Evolutionary conservation across 306 rosid species (phyloP), one percentile per base, ranked within the genome.

Genomic region (Vigna radiata): DNA sequence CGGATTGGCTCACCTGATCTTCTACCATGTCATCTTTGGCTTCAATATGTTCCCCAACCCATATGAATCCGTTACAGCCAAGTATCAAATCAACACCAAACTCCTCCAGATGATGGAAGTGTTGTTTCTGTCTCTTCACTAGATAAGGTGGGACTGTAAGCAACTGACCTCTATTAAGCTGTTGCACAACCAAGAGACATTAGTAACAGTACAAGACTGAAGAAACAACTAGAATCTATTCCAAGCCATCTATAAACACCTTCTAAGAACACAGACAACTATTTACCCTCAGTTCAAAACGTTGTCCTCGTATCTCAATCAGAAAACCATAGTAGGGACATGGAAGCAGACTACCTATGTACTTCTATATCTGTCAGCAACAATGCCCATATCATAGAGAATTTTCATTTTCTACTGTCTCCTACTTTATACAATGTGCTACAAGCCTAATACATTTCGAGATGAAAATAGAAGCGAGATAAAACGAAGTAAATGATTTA

Each of bases 61-160:
- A 92, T 80, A 92, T 82, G 77, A 87, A 92, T 23, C 97, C 99
- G 77, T 92, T 92, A 71, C 97, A 90, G 62, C 98, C 98, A 23
- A 95, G 85, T 68, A 92, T 87, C 78, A 90, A 79, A 81, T 95
- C 97, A 66, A 87, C 72, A 33, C 97, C 96, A 46, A 85, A 87
- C 79, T 89, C 82, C 59, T 89, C 96, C 48, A 92, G 77, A 85
- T 89, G 85, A 83, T 95, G 97, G 76, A 92, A 92, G 86, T 95
- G 97, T 52, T 88, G 98, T 58, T 95, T 92, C 44, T 92, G 91
- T 83, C 93, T 90, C 94, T 92, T 95, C 79, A 90, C 91, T 60
- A 92, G 84, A 79, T 92, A 92, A 41, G 98, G 90, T 16, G 97
- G 67, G 41, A 90, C 87, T 2, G 85, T 83, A 15, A 95, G 88